Percentiles rank a stretch among this genome's conserved stretches.
Evolutionary conservation across 345 rosid species (phyloP).

Genomic region (Heritiera fomes): DNA sequence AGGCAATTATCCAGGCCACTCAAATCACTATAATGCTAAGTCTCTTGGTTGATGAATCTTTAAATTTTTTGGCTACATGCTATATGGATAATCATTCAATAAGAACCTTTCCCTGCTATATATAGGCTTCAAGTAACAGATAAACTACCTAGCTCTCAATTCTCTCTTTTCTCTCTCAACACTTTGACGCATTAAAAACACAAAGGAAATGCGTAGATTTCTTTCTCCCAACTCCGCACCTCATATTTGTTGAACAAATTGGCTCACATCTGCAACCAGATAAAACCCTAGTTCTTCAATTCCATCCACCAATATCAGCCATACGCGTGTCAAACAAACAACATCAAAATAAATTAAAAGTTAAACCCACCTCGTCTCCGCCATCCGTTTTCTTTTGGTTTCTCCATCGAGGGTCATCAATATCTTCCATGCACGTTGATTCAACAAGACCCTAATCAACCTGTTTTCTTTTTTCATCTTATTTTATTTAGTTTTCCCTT

Average conservation of each 20-base stretch:
- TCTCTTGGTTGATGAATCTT: constrained; percentile 11
- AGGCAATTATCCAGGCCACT: constrained; percentile 6
- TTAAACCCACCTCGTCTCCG: background rate
- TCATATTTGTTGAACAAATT: constrained; percentile 13
- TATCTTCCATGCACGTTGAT: constrained; percentile 31
- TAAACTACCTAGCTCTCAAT: constrained; percentile 18
- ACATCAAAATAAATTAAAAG: background rate
- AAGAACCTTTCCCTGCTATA: constrained; percentile 21
- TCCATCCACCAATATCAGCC: constrained; percentile 25
- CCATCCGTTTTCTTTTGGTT: background rate
- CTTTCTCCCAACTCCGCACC: background rate
- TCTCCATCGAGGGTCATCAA: background rate
- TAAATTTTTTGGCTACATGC: constrained; percentile 29
- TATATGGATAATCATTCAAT: constrained; percentile 23
- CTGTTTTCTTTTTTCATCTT: too few species aligned
- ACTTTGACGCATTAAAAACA: background rate
- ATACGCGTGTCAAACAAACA: constrained; percentile 25
- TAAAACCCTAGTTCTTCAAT: constrained; percentile 40
- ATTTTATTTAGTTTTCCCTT: background rate
- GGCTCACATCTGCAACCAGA: constrained; percentile 17
- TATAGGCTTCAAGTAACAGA: constrained; percentile 20
- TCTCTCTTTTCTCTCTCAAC: constrained; percentile 9
- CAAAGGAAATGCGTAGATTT: constrained; percentile 9
- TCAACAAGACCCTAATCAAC: constrained; percentile 19
- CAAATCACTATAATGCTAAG: constrained; percentile 21